Conservation (phyloP, 1,139 yeast genomes). For the Candida sojae region DNA sequence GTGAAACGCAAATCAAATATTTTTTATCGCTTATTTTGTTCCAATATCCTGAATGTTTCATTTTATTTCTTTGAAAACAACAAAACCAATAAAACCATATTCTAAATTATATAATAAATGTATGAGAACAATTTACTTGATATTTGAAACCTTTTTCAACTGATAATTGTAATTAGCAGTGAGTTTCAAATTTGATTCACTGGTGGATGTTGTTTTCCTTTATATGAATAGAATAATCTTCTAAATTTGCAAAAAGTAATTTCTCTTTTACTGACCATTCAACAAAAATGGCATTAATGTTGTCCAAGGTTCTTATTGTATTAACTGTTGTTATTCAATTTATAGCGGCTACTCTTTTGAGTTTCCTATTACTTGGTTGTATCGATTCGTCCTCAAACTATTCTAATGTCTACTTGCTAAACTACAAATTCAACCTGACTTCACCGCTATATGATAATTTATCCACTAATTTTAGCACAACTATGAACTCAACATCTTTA, state of each 20-base stretch:
- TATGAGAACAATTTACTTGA: no score
- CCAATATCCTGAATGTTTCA: not conserved
- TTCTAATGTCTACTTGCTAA: conserved; percentile 47
- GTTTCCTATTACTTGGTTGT: conserved; percentile 57
- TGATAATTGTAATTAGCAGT: no score
- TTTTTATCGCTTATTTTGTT: not conserved
- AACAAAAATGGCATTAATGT: conserved; percentile 1
- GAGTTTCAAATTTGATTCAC: no score
- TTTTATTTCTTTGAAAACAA: not conserved
- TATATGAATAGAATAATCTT: no score
- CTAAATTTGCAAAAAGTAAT: no score
- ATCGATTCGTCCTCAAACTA: conserved; percentile 39
- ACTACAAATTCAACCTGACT: conserved; percentile 45
- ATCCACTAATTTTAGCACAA: not conserved
- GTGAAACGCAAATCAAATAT: not conserved
- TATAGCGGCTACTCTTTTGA: conserved; percentile 42
- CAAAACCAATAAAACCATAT: no score
- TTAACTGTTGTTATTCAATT: conserved; percentile 28
- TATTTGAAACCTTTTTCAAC: no score
- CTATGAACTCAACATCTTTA: conserved; percentile 15
- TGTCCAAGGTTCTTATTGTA: conserved; percentile 11
- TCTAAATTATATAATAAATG: no score
- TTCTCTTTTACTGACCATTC: not conserved
- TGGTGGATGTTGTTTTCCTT: no score
- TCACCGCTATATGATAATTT: conserved; percentile 11